A percentile compares a stretch with the other conserved stretches of the same genome.
These are phyloP conservation scores for Mucor lusitanicus DNA, from an alignment of 371 early-diverging fungal species.

Conservation along the genomic window DNA sequence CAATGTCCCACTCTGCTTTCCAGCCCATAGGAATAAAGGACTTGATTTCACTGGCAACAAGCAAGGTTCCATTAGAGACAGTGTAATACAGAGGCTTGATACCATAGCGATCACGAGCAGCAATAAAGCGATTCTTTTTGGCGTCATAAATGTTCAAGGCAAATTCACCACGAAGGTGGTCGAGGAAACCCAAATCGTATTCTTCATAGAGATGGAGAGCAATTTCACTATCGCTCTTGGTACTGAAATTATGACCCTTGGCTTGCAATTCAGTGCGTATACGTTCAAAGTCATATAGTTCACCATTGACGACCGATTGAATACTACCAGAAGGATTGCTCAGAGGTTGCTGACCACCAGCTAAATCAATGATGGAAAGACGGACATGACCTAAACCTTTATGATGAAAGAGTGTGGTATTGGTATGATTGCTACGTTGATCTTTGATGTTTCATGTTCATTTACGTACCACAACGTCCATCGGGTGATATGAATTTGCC, in stretches of 20 bases:
- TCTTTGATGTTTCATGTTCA: neutral
- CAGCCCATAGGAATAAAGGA: conserved; percentile 24
- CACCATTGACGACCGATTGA: conserved; percentile 26
- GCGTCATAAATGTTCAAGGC: conserved; percentile 19
- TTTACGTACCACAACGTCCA: conserved; percentile 24
- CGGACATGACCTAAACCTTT: conserved; percentile 22
- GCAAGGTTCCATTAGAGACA: conserved; percentile 12
- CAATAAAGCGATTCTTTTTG: conserved; percentile 8
- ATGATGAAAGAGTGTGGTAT: neutral
- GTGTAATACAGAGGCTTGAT: conserved; percentile 29
- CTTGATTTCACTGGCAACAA: conserved; percentile 27
- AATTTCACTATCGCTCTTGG: conserved; percentile 27
- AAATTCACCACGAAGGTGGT: conserved; percentile 28
- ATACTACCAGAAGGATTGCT: neutral
- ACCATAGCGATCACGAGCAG: conserved; percentile 25
- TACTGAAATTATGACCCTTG: conserved; percentile 18
- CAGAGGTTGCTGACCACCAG: conserved; percentile 24
- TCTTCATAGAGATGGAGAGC: conserved; percentile 27
- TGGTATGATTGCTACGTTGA: neutral
- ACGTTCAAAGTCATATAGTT: conserved; percentile 26
- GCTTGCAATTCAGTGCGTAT: conserved; percentile 12
- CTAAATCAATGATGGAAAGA: conserved; percentile 26
- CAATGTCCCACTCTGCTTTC: conserved; percentile 24
- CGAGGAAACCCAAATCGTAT: conserved; percentile 12
- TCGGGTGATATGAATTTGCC: conserved; percentile 13